phyloP scores from a whole-genome alignment of 2,329 filamentous ascomycete species.

The Achaetomium macrosporum region DNA sequence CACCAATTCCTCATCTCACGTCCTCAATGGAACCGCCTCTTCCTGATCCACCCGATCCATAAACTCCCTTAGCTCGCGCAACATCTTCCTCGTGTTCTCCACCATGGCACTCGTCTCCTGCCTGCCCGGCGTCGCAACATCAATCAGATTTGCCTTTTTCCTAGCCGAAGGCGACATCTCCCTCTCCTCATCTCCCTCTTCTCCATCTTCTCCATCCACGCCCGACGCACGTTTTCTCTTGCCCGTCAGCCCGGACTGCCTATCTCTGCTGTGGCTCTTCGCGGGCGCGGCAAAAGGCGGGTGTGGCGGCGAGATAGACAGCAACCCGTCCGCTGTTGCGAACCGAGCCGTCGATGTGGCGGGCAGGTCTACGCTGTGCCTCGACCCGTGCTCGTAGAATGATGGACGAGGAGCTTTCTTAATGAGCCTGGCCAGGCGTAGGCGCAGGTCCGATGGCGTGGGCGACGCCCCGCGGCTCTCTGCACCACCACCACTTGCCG shows the following conservation, averaged over 20 bases:
- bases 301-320: constrained; percentile 4
- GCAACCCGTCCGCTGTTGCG: not conserved
- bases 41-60: constrained; percentile 25
- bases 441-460: constrained; percentile 5
- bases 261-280: not conserved
- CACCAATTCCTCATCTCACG: no score
- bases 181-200: not conserved
- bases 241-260: not conserved
- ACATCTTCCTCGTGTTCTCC: constrained; percentile 22
- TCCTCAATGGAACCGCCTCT: not conserved
- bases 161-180: constrained; percentile 8
- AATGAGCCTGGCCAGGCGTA: constrained; percentile 14
- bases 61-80: constrained; percentile 24
- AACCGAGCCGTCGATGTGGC: not conserved
- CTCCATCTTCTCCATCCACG: not conserved
- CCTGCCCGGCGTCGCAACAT: not conserved
- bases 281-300: not conserved
- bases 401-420: not conserved
- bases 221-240: constrained; percentile 15
- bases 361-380: constrained; percentile 7
- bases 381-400: not conserved
- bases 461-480: constrained; percentile 2
- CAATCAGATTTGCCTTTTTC: constrained; percentile 7
- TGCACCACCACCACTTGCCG: not conserved
- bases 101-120: constrained; percentile 21